A percentile compares a stretch with the other conserved stretches of the same genome.
Conservation (phyloP, 1,284 basidiomycete species). For the Cryptococcus hybrid region DNA sequence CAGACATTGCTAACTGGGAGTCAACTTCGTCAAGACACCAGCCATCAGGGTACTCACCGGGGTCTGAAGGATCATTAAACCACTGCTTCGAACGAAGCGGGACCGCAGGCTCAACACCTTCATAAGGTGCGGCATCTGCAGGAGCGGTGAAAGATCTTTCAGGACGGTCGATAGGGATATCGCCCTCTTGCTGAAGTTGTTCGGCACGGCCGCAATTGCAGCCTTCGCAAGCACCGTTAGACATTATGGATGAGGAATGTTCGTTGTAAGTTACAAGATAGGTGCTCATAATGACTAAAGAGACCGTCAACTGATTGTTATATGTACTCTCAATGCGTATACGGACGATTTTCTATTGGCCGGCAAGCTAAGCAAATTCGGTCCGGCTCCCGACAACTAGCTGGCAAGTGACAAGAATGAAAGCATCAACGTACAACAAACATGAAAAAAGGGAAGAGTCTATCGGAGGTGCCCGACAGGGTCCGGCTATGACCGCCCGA, state of each 20-base stretch:
- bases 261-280: too few relatives aligned
- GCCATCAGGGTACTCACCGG: slow-evolving; percentile 19
- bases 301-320: too few relatives aligned
- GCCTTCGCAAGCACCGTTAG: slow-evolving; percentile 20
- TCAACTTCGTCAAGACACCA: slow-evolving; percentile 1
- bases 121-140: slow-evolving; percentile 23
- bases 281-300: too few relatives aligned
- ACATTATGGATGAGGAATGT: neutral
- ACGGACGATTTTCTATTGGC: too few relatives aligned
- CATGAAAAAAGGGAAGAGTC: too few relatives aligned
- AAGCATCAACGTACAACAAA: too few relatives aligned
- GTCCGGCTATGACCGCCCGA: too few relatives aligned
- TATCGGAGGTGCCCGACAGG: too few relatives aligned
- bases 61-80: slow-evolving; percentile 42
- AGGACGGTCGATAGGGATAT: slow-evolving; percentile 1
- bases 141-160: slow-evolving; percentile 41
- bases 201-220: slow-evolving; percentile 31
- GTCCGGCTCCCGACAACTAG: too few relatives aligned
- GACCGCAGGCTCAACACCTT: slow-evolving; percentile 35
- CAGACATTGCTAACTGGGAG: slow-evolving; percentile 24
- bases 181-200: neutral
- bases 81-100: slow-evolving; percentile 44
- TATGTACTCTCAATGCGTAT: neutral
- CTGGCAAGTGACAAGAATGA: too few relatives aligned
- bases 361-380: too few relatives aligned